Percentiles rank a stretch among this genome's conserved stretches.
Evolutionary conservation across 2,329 filamentous ascomycete species (phyloP).

Genomic region (Trichoderma sp.): DNA sequence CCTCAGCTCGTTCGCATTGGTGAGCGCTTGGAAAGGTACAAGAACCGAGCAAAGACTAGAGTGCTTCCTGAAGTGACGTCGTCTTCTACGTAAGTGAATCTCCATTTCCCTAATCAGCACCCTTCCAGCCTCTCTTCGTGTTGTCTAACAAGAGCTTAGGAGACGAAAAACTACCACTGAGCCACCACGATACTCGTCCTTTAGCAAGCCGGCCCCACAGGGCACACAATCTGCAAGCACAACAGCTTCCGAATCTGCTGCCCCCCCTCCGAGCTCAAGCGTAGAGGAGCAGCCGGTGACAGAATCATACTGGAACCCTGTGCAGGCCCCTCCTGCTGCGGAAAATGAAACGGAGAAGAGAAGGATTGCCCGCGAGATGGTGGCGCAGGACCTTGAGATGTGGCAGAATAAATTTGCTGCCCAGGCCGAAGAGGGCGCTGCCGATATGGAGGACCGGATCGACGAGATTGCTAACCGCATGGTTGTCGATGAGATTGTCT

Average conservation of each 20-base stretch:
- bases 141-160: constrained; percentile 23
- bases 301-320: constrained; percentile 33
- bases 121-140: background rate
- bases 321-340: constrained; percentile 46
- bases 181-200: constrained; percentile 33
- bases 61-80: constrained; percentile 28
- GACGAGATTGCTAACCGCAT: constrained; percentile 55
- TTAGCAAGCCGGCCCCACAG: constrained; percentile 36
- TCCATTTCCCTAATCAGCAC: no score
- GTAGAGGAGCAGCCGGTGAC: constrained; percentile 28
- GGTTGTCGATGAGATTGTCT: constrained; percentile 63
- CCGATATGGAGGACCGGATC: constrained; percentile 69
- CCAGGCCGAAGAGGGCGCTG: constrained; percentile 76
- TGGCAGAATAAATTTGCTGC: constrained; percentile 90
- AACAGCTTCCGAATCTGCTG: constrained; percentile 19
- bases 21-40: constrained; percentile 79
- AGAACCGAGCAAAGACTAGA: constrained; percentile 37
- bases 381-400: constrained; percentile 72
- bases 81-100: constrained; percentile 5
- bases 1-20: constrained; percentile 92
- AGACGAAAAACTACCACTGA: constrained; percentile 23
- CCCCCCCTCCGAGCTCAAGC: constrained; percentile 27
- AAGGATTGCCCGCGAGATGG: constrained; percentile 61
- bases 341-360: constrained; percentile 53
- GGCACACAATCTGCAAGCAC: constrained; percentile 36